Percentiles rank a stretch among this genome's conserved stretches.
Evolutionary conservation across 208 protist genomes (phyloP).

Genomic region (Leishmania tropica): DNA sequence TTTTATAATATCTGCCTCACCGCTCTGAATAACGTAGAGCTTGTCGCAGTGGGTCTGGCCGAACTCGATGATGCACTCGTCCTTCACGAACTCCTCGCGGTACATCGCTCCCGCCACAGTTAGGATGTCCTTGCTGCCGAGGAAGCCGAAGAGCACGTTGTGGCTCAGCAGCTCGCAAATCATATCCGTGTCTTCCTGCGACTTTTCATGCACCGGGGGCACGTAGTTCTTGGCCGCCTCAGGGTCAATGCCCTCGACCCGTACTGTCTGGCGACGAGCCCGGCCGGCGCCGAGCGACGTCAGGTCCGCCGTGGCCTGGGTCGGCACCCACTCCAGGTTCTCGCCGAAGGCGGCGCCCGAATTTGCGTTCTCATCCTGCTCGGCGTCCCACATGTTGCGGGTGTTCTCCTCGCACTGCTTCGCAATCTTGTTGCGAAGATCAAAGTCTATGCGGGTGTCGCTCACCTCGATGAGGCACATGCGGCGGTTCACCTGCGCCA

Average conservation of each 20-base stretch:
- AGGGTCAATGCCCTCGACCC: conserved; percentile 76
- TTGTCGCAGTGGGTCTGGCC: conserved; percentile 76
- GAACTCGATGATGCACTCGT: conserved; percentile 79
- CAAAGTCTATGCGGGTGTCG: conserved; percentile 88
- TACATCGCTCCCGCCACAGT: conserved; percentile 84
- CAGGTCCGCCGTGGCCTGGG: conserved; percentile 60
- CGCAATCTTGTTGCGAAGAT: conserved; percentile 76
- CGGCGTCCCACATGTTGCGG: conserved; percentile 62
- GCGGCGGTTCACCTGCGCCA: conserved; percentile 76
- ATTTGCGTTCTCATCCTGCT: conserved; percentile 25
- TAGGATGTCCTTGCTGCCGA: conserved; percentile 68
- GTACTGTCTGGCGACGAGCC: conserved; percentile 81
- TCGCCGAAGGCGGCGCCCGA: conserved; percentile 67
- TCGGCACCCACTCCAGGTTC: conserved; percentile 66
- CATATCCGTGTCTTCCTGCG: conserved; percentile 69
- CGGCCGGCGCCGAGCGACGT: conserved; percentile 73
- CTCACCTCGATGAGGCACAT: conserved; percentile 80
- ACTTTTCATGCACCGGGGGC: conserved; percentile 77
- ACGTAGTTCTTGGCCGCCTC: conserved; percentile 85
- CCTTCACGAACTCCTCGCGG: conserved; percentile 67
- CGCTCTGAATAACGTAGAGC: conserved; percentile 89
- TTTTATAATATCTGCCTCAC: conserved; percentile 85
- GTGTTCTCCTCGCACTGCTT: conserved; percentile 90
- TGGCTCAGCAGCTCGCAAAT: conserved; percentile 79
- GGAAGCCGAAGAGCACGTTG: conserved; percentile 90